phyloP scores from a whole-genome alignment of 257 asterid species.

The Penstemon eatonii region DNA sequence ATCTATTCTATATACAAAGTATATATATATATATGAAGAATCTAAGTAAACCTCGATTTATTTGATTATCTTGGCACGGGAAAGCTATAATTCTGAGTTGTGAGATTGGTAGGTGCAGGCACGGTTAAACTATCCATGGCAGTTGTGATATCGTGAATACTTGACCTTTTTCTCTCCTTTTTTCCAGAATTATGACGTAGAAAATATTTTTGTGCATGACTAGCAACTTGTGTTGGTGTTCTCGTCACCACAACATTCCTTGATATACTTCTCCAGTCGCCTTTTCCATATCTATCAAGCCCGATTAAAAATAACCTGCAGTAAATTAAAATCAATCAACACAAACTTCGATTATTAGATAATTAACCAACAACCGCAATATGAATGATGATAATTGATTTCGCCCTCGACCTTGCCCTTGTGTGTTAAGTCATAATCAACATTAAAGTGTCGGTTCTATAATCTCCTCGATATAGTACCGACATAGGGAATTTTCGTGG shows the following conservation, averaged over 20 bases:
- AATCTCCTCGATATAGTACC: too few species aligned
- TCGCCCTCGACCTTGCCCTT: too few species aligned
- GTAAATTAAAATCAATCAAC: background rate
- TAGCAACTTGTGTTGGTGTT: conserved; percentile 93
- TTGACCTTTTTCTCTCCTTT: conserved; percentile 80
- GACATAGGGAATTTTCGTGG: too few species aligned
- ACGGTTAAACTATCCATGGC: conserved; percentile 49
- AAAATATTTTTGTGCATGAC: conserved; percentile 87
- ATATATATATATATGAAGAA: background rate
- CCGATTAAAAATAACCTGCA: conserved; percentile 69
- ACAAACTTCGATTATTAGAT: too few species aligned
- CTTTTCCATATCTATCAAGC: conserved; percentile 70
- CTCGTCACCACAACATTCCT: conserved; percentile 84
- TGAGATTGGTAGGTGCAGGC: conserved; percentile 54
- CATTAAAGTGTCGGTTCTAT: too few species aligned
- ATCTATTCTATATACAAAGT: conserved; percentile 31
- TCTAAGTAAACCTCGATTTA: background rate
- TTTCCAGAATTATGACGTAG: conserved; percentile 74
- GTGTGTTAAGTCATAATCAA: too few species aligned
- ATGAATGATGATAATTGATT: too few species aligned
- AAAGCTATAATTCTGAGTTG: conserved; percentile 43
- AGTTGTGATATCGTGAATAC: conserved; percentile 87
- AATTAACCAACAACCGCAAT: too few species aligned
- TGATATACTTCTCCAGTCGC: conserved; percentile 97
- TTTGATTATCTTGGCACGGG: conserved; percentile 40